Percentiles rank a stretch among this genome's conserved stretches.
Evolutionary conservation across 352 stramenopile genomes (phyloP).

Genomic region (Globisporangium paddicum): DNA sequence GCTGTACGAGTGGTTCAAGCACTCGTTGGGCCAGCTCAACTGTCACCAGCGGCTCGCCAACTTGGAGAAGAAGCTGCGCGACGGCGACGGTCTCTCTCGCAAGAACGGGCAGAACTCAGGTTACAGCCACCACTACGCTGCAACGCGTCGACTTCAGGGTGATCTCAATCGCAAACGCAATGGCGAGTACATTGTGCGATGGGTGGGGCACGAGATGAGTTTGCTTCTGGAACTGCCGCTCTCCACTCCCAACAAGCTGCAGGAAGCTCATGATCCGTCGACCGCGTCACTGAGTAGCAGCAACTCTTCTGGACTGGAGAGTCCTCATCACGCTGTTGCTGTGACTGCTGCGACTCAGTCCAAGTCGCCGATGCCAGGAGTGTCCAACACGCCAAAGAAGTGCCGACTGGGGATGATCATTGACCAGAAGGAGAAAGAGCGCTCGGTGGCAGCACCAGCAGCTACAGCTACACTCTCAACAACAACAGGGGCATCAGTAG

Average conservation of each 20-base stretch:
- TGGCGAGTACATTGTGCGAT: constrained; percentile 75
- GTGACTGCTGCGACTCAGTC: background rate
- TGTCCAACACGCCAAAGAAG: constrained; percentile 56
- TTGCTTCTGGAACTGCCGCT: constrained; percentile 61
- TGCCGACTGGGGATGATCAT: constrained; percentile 42
- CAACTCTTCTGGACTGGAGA: constrained; percentile 3
- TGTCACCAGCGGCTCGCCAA: constrained; percentile 79
- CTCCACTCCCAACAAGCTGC: constrained; percentile 34
- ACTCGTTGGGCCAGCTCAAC: constrained; percentile 71
- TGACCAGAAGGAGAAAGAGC: constrained; percentile 53
- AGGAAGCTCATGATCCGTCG: constrained; percentile 34
- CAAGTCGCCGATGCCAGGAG: constrained; percentile 18
- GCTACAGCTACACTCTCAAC: background rate
- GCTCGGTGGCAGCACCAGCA: background rate
- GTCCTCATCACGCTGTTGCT: background rate
- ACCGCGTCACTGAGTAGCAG: constrained; percentile 5
- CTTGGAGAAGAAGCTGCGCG: constrained; percentile 79
- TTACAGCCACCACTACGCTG: constrained; percentile 78
- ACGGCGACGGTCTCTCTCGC: constrained; percentile 50
- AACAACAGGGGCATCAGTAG: too few species aligned
- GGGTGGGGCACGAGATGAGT: constrained; percentile 81
- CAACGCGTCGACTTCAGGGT: constrained; percentile 64
- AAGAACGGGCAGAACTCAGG: constrained; percentile 52
- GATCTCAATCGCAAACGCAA: constrained; percentile 80
- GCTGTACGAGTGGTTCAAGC: constrained; percentile 82